These are phyloP conservation scores for Biscogniauxia mediterranea DNA, from an alignment of 2,329 filamentous ascomycete species.

Conservation along the genomic window DNA sequence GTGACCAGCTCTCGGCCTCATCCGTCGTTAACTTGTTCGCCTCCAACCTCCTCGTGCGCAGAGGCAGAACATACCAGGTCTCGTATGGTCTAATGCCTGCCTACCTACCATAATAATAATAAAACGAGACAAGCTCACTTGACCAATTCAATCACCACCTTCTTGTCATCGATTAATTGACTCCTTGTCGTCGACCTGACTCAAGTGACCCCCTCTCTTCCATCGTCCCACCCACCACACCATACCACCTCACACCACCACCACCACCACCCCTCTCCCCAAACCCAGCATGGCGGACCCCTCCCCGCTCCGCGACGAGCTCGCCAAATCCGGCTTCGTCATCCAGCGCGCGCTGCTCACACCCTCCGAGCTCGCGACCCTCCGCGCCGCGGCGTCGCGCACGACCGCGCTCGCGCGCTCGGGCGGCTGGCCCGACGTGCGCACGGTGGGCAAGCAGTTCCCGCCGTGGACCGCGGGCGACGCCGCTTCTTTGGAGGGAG, in stretches of 20 bases:
- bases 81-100: not conserved
- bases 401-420: conserved; percentile 54
- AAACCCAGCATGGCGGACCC: not conserved
- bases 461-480: conserved; percentile 74
- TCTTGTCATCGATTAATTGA: too few relatives aligned
- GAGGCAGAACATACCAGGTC: not conserved
- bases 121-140: too few relatives aligned
- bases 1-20: not conserved
- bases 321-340: conserved; percentile 67
- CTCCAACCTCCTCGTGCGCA: not conserved
- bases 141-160: too few relatives aligned
- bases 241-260: not conserved
- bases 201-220: too few relatives aligned
- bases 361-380: conserved; percentile 50
- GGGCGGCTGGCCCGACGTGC: conserved; percentile 76
- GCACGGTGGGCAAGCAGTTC: conserved; percentile 86
- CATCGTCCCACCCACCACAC: not conserved
- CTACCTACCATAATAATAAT: not conserved
- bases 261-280: not conserved
- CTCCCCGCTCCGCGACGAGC: conserved; percentile 13
- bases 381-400: conserved; percentile 58
- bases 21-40: not conserved
- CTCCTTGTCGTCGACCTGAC: too few relatives aligned
- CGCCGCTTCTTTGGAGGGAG: conserved; percentile 48
- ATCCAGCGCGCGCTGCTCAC: conserved; percentile 65